A percentile compares a stretch with the other conserved stretches of the same genome.
Evolutionary conservation across 2,329 filamentous ascomycete genomes (phyloP).

Genomic region (Fonsecaea erecta): DNA sequence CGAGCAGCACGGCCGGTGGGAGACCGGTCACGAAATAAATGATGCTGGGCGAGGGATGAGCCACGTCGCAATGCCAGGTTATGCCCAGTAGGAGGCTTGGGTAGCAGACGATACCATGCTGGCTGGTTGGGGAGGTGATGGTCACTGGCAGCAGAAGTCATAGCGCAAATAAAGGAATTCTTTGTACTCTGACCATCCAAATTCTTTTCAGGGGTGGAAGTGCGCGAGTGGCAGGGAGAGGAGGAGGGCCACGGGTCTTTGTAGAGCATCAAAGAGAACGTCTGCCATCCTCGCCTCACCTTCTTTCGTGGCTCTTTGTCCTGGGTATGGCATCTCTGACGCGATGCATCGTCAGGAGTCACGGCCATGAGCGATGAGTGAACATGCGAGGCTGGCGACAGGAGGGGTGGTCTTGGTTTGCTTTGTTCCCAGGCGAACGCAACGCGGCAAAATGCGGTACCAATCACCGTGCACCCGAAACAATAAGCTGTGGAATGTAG

Average conservation of each 20-base stretch:
- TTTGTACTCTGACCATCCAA: conserved; percentile 31
- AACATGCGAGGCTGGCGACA: conserved; percentile 27
- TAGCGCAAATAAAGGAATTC: conserved; percentile 39
- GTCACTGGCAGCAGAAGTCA: conserved; percentile 36
- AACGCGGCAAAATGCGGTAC: conserved; percentile 42
- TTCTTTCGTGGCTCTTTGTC: conserved; percentile 21
- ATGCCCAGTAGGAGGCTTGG: conserved; percentile 45
- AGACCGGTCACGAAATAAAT: conserved; percentile 32
- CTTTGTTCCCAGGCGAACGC: conserved; percentile 42
- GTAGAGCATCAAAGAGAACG: conserved; percentile 26
- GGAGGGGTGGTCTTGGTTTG: conserved; percentile 38
- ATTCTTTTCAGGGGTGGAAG: conserved; percentile 24
- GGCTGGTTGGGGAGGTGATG: conserved; percentile 44
- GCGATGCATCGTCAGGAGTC: conserved; percentile 13
- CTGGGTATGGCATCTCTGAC: conserved; percentile 18
- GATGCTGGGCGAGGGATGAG: conserved; percentile 38
- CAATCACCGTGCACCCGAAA: conserved; percentile 42
- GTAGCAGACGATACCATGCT: conserved; percentile 51
- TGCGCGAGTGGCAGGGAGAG: conserved; percentile 26
- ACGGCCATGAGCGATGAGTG: conserved; percentile 18
- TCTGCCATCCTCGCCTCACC: conserved; percentile 15
- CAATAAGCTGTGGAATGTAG: conserved; percentile 42
- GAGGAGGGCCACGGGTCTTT: conserved; percentile 23
- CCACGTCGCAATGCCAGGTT: conserved; percentile 42
- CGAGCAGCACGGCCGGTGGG: conserved; percentile 11